Base-by-base conservation (phyloP, 176 grass and related monocot species). In the Tillandsia fasciculata region DNA sequence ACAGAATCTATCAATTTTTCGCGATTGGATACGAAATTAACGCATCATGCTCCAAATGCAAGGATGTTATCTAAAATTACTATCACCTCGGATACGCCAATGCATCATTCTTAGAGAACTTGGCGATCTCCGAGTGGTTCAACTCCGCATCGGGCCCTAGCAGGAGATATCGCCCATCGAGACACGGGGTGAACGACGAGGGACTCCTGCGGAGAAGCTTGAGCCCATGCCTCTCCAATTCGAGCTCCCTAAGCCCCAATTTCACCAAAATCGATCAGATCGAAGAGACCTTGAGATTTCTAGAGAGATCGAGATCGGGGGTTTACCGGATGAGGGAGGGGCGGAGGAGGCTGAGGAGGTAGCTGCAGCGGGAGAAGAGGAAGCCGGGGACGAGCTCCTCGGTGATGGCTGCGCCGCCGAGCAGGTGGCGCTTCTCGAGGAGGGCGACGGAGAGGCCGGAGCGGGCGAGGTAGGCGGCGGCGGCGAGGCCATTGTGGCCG, bases 101-200 rank as follows among this genome's bases (percentile, higher is more conserved):
- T 29, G 92, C 92, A 63, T 96, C 92, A 51, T 85, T 90, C 53
- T 79, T 81, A 66, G 94, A 97, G 82, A 97, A 97, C 82, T 92
- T 92, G 65, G 89, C 75, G 68, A 97, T 92, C 83, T 97, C 89
- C 12, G 86, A 87, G 61, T 67, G 56, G 69, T 90, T 97, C 59
- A 92, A 76, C 64, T 90, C 79, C 1, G 80, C 85, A 58, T 97
- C 79, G 0, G 89, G 80, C n/a, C 94, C 89, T 1, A 97, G 79
- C 29, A 97, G 82, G 29, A 97, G 89, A 52, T 89, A 90, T 13
- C 81, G 75, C 24, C 82, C 89, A 18, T 97, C 89, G 53, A 97
- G 81, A 52, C 94, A 97, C 9, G 94, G 89, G n/a, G 94, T 90
- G 63, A 97, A 97, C 0, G 94, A 97, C 2, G 89, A 97, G 7